phyloP scores from a whole-genome alignment of 306 rosid genomes.

The Alnus glutinosa region DNA sequence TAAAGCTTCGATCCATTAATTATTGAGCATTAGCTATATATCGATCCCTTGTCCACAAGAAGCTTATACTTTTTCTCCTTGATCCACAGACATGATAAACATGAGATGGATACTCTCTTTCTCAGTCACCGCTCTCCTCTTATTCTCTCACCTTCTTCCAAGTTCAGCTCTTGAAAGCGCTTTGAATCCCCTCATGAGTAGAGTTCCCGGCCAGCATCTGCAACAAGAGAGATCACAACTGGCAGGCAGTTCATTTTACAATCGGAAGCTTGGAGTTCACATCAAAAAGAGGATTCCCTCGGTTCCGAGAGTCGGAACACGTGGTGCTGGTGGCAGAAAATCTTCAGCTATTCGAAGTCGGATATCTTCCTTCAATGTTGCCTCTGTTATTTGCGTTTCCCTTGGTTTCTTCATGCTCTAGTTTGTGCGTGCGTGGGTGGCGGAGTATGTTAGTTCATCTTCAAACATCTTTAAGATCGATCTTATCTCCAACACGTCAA shows the following conservation, averaged over 20 bases:
- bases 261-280: conserved; percentile 26
- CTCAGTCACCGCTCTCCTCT: conserved; percentile 17
- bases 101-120: conserved; percentile 18
- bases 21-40: too few species aligned
- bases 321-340: background rate
- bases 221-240: background rate
- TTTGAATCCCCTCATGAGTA: background rate
- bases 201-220: conserved; percentile 2
- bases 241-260: background rate
- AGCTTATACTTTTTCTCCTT: too few species aligned
- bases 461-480: background rate
- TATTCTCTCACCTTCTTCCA: conserved; percentile 22
- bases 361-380: conserved; percentile 8
- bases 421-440: background rate
- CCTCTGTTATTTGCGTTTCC: background rate
- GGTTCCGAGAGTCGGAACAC: background rate
- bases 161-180: conserved; percentile 18
- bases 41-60: background rate
- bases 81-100: background rate
- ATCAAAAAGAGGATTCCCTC: background rate
- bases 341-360: conserved; percentile 23
- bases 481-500: too few species aligned
- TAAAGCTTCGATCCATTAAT: too few species aligned
- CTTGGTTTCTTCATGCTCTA: conserved; percentile 7
- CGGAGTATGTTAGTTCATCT: background rate